These are phyloP conservation scores for Neoboletus subvelutipes DNA, from an alignment of 768 basidiomycete genomes.

Conservation along the genomic window DNA sequence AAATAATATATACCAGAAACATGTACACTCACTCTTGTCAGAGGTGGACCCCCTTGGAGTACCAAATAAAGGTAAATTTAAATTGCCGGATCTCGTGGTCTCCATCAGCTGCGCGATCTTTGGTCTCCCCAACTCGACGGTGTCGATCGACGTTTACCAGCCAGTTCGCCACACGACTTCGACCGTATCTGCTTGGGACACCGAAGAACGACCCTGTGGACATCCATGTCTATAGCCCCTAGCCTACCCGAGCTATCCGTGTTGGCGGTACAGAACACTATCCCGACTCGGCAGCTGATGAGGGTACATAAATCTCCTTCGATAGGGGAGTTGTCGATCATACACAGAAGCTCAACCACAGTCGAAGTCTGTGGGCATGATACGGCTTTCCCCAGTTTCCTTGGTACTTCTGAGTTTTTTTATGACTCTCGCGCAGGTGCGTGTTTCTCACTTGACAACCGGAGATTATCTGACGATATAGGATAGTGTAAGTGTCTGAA, in stretches of 20 bases:
- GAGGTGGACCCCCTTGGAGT: background rate
- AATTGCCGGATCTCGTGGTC: slow-evolving; percentile 1
- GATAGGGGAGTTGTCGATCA: slow-evolving; percentile 28
- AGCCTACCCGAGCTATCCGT: background rate
- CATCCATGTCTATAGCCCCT: slow-evolving; percentile 12
- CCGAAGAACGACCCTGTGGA: background rate
- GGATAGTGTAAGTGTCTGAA: slow-evolving; percentile 28
- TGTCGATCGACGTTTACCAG: background rate
- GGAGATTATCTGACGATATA: slow-evolving; percentile 8
- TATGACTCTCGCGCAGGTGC: slow-evolving; percentile 72
- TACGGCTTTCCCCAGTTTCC: slow-evolving; percentile 39
- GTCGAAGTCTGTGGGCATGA: slow-evolving; percentile 70
- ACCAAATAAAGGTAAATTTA: slow-evolving; percentile 8
- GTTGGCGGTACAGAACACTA: background rate
- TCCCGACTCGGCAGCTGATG: background rate
- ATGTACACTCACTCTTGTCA: background rate
- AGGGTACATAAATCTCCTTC: slow-evolving; percentile 13
- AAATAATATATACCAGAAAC: background rate
- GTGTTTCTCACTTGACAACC: slow-evolving; percentile 26
- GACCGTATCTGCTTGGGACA: background rate
- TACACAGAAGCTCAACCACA: slow-evolving; percentile 53
- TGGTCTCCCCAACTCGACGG: background rate
- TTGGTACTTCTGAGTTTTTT: slow-evolving; percentile 55
- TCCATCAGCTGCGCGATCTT: no score
- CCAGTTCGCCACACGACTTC: background rate